Evolutionary conservation across 176 grass and related monocot species (phyloP).

Genomic region (Avena sativa): DNA sequence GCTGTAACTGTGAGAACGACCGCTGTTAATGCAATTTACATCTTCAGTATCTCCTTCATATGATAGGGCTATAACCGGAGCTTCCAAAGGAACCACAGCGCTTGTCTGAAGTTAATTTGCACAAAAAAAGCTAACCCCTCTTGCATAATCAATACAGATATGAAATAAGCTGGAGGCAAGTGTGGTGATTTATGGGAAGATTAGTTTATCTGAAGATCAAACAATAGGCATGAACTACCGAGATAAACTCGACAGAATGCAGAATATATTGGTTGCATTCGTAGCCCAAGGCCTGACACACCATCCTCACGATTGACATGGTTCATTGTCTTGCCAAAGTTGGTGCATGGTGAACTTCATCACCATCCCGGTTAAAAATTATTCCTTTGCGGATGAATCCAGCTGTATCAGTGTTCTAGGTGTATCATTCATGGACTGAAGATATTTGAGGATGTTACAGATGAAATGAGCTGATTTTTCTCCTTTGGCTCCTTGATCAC

Average conservation of each 20-base stretch:
- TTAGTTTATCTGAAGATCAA: background rate
- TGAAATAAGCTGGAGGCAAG: background rate
- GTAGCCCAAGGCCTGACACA: constrained; percentile 63
- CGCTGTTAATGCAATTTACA: background rate
- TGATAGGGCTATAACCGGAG: background rate
- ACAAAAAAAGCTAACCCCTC: background rate
- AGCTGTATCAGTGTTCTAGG: constrained; percentile 22
- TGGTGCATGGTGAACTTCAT: constrained; percentile 50
- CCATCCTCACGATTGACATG: constrained; percentile 55
- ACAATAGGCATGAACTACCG: constrained; percentile 35
- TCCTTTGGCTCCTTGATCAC: constrained; percentile 30
- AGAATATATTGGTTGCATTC: constrained; percentile 66
- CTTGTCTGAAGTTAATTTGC: background rate
- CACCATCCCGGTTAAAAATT: constrained; percentile 41
- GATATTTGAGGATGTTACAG: constrained; percentile 6
- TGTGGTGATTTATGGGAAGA: background rate
- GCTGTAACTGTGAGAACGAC: background rate
- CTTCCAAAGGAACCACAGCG: background rate
- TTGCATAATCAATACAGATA: background rate
- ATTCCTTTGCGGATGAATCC: constrained; percentile 51
- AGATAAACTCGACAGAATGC: constrained; percentile 33
- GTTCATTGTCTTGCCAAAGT: constrained; percentile 49
- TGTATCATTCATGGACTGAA: constrained; percentile 36
- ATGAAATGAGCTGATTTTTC: constrained; percentile 29
- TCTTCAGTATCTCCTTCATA: background rate